Conservation (phyloP, 2,329 filamentous ascomycete genomes). For the Phialemoniopsis sp. region DNA sequence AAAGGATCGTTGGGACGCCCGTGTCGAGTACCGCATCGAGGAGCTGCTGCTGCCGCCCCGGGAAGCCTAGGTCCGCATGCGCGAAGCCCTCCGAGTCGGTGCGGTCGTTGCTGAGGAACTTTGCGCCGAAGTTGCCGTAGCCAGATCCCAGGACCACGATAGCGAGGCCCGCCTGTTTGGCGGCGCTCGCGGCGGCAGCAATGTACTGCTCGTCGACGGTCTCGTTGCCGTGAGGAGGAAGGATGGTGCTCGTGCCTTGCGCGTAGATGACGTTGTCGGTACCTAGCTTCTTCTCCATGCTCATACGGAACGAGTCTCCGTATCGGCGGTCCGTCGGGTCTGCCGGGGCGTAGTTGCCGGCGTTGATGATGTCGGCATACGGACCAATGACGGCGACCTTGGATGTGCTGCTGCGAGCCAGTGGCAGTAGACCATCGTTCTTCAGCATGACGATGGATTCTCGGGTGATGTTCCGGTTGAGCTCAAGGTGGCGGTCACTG, state of each 20-base stretch:
- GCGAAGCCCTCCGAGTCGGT: conserved; percentile 26
- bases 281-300: conserved; percentile 11
- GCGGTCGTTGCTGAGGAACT: conserved; percentile 19
- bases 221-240: too few species aligned
- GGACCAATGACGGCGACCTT: conserved; percentile 13
- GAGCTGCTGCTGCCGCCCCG: conserved; percentile 25
- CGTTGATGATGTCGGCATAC: conserved; percentile 14
- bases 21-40: conserved; percentile 23
- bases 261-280: conserved; percentile 14
- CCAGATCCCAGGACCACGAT: conserved; percentile 23
- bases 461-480: conserved; percentile 12
- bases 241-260: too few species aligned
- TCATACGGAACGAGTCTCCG: conserved; percentile 13
- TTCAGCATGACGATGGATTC: conserved; percentile 16
- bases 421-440: conserved; percentile 12
- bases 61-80: conserved; percentile 23
- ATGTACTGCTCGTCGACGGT: too few species aligned
- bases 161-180: conserved; percentile 20
- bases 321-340: conserved; percentile 13
- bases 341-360: conserved; percentile 12
- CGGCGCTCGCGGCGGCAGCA: conserved; percentile 16
- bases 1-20: conserved; percentile 21
- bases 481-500: conserved; percentile 8
- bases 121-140: conserved; percentile 16
- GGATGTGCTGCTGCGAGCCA: neutral